A percentile compares a stretch with the other conserved stretches of the same genome.
These are phyloP conservation scores for Huntiella bhutanensis DNA, from an alignment of 2,329 filamentous ascomycete genomes.

Conservation along the genomic window DNA sequence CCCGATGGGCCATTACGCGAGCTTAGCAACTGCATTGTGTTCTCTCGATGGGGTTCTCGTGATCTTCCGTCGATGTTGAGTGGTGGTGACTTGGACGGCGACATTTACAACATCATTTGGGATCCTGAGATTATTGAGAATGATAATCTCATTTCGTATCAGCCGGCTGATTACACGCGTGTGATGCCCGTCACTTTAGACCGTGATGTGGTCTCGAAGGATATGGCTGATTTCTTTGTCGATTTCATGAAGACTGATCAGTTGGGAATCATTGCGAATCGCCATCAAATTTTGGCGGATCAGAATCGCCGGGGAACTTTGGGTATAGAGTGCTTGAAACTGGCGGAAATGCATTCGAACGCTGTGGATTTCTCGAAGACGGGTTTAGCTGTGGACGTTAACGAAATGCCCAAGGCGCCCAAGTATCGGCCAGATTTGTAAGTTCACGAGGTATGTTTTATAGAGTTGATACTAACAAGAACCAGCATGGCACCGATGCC, in stretches of 20 bases:
- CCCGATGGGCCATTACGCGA: constrained; percentile 33
- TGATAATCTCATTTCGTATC: constrained; percentile 11
- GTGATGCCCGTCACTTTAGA: constrained; percentile 37
- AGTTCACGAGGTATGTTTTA: constrained; percentile 15
- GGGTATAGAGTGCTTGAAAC: constrained; percentile 28
- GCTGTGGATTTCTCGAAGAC: constrained; percentile 65
- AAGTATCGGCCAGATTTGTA: constrained; percentile 36
- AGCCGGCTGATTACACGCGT: constrained; percentile 52
- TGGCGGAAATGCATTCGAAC: constrained; percentile 48
- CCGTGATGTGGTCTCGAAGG: constrained; percentile 35
- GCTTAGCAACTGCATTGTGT: constrained; percentile 58
- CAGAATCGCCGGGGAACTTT: constrained; percentile 30
- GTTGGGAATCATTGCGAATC: constrained; percentile 43
- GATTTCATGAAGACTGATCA: constrained; percentile 52
- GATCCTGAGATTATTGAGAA: constrained; percentile 33
- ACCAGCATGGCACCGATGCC: constrained; percentile 28
- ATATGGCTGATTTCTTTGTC: constrained; percentile 71
- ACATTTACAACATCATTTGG: constrained; percentile 65
- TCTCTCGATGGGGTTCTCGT: constrained; percentile 49
- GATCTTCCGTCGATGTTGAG: constrained; percentile 64
- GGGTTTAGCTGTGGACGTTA: constrained; percentile 37
- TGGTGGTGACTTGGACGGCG: constrained; percentile 70
- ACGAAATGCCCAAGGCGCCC: constrained; percentile 22
- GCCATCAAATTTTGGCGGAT: constrained; percentile 48
- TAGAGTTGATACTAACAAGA: not conserved